Conservation (phyloP, 108 stramenopile genomes). For the Pseudonitzschia multiseries region DNA sequence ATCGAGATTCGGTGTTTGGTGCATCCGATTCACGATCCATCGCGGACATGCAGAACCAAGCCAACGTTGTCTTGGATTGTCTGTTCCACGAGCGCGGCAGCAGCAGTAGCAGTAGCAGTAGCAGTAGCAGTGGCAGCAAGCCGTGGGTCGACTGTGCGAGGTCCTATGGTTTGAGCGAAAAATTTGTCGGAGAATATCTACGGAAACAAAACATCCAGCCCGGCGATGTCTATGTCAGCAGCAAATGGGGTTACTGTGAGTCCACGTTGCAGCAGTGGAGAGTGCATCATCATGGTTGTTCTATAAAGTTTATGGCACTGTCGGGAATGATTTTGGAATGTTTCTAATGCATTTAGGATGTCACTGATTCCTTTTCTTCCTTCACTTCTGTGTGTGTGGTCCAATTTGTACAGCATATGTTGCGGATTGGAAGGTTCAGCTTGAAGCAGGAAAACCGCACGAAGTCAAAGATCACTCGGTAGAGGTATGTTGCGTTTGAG, state of each 20-base stretch:
- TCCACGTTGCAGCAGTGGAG: neutral
- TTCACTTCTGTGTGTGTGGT: neutral
- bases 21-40: conserved; percentile 25
- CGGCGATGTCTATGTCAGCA: conserved; percentile 51
- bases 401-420: conserved; percentile 42
- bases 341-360: no score
- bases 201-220: conserved; percentile 41
- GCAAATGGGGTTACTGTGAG: conserved; percentile 76
- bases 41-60: conserved; percentile 59
- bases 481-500: conserved; percentile 30
- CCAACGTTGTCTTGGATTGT: conserved; percentile 60
- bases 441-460: conserved; percentile 62
- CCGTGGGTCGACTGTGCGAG: conserved; percentile 81
- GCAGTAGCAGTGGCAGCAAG: neutral
- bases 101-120: neutral
- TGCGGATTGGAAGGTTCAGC: conserved; percentile 67
- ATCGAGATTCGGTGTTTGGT: conserved; percentile 38
- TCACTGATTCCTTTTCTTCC: neutral
- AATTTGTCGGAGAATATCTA: conserved; percentile 77
- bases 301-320: neutral
- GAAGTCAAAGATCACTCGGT: conserved; percentile 83
- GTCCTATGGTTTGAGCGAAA: conserved; percentile 75
- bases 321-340: no score
- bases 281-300: no score
- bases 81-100: conserved; percentile 24